These are phyloP conservation scores for Kwoniella sp. DNA, from an alignment of 768 basidiomycete genomes.

Conservation along the genomic window DNA sequence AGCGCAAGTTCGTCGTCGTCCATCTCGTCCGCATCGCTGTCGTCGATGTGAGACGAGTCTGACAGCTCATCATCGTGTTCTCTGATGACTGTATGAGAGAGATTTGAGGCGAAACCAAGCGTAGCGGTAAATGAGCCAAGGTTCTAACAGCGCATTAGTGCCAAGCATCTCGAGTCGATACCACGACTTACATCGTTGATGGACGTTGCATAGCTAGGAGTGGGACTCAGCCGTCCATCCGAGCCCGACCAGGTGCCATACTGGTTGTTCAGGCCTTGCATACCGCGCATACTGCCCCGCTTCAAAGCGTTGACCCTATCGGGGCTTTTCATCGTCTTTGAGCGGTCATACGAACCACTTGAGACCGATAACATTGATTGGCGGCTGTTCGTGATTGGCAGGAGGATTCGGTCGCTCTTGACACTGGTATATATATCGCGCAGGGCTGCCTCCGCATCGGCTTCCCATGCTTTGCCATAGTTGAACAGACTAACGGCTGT, in stretches of 20 bases:
- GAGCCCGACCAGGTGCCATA: slow-evolving; percentile 60
- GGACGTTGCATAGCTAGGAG: slow-evolving; percentile 87
- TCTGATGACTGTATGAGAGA: slow-evolving; percentile 92
- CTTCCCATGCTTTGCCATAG: slow-evolving; percentile 65
- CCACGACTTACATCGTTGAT: slow-evolving; percentile 60
- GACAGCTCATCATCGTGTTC: slow-evolving; percentile 83
- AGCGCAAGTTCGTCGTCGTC: slow-evolving; percentile 92
- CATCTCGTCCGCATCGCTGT: slow-evolving; percentile 61
- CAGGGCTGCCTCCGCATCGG: slow-evolving; percentile 76
- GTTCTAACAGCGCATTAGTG: slow-evolving; percentile 3
- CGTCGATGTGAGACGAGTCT: slow-evolving; percentile 60
- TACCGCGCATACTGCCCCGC: slow-evolving; percentile 83
- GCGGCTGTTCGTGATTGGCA: slow-evolving; percentile 55
- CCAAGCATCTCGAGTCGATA: slow-evolving; percentile 48
- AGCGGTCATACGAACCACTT: slow-evolving; percentile 52
- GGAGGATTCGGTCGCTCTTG: slow-evolving; percentile 83
- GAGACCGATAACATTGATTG: slow-evolving; percentile 25
- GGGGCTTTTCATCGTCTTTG: slow-evolving; percentile 54
- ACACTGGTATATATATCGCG: slow-evolving; percentile 95
- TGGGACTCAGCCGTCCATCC: slow-evolving; percentile 87
- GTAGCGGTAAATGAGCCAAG: slow-evolving; percentile 70
- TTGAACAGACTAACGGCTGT: slow-evolving; percentile 35
- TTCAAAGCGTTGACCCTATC: slow-evolving; percentile 70
- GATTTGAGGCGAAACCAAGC: slow-evolving; percentile 92
- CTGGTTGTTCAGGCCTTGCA: slow-evolving; percentile 78